These are phyloP conservation scores for Pseudogymnoascus sp. DNA, from an alignment of 2,329 filamentous ascomycete genomes.

Conservation along the genomic window DNA sequence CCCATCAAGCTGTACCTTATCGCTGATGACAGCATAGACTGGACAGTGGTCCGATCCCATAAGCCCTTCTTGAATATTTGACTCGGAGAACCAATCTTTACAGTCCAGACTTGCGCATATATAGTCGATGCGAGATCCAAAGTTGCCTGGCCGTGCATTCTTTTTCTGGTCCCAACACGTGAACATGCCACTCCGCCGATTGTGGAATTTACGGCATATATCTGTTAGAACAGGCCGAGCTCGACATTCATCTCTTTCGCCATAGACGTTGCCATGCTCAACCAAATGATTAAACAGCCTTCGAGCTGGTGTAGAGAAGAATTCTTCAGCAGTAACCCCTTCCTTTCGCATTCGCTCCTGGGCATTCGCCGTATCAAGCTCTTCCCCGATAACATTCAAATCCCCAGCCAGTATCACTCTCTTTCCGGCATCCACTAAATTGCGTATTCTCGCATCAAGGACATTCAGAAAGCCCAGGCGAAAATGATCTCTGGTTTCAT, in stretches of 20 bases:
- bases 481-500: constrained; percentile 77
- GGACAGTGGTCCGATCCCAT: constrained; percentile 97
- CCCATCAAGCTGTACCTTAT: constrained; percentile 49
- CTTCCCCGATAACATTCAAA: constrained; percentile 64
- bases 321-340: constrained; percentile 62
- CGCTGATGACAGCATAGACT: constrained; percentile 70
- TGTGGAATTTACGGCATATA: constrained; percentile 74
- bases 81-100: constrained; percentile 69
- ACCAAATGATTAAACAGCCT: constrained; percentile 83
- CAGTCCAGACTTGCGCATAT: constrained; percentile 75
- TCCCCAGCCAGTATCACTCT: constrained; percentile 82
- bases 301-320: constrained; percentile 63
- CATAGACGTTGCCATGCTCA: constrained; percentile 61
- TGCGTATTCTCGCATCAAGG: constrained; percentile 77
- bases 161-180: constrained; percentile 95
- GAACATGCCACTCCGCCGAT: constrained; percentile 79
- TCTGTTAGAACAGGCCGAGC: constrained; percentile 74
- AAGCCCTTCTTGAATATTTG: constrained; percentile 87
- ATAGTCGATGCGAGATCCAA: constrained; percentile 89
- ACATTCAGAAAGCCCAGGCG: constrained; percentile 72
- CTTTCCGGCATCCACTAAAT: constrained; percentile 74
- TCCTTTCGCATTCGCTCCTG: constrained; percentile 66
- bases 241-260: constrained; percentile 60
- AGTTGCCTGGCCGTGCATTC: constrained; percentile 93
- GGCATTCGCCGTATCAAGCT: constrained; percentile 68